Evolutionary conservation across 2,329 filamentous ascomycete genomes (phyloP), one percentile per base, ranked within the genome.

Genomic region (Talaromyces sp.): DNA sequence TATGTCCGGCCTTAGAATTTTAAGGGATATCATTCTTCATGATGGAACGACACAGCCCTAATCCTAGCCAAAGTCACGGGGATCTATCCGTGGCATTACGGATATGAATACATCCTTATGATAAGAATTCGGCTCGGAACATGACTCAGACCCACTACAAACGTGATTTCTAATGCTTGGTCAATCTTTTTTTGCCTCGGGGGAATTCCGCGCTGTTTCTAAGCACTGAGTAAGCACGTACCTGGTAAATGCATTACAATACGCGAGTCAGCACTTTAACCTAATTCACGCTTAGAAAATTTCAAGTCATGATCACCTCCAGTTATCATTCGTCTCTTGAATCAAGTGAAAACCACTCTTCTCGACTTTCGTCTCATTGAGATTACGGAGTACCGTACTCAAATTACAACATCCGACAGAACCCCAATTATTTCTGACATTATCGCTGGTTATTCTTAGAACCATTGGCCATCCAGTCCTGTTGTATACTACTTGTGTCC

Each of bases 101-200:
- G 48, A 33, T 11, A 31, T 52, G n/a, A 1, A 25, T 33, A 52
- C 11, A 52, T 52, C 48, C 48, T 18, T 12, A 4, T 18, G 48
- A 50, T 50, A 14, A 6, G 5, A n/a, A n/a, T n/a, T n/a, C n/a
- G 21, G 9, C n/a, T 44, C 18, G 42, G 42, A 18, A 23, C 42
- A 12, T 5, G 16, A 18, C 42, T 6, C 2, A n/a, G 23, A 14
- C 42, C 46, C 23, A 16, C 23, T 31, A 4, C 25, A 8, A 42
- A 42, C 5, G 23, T 50, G 46, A 50, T 50, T 50, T 28, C 46
- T 54, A 54, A 54, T 54, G 28, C 48, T 54, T 54, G 28, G n/a
- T 4, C 33, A 54, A 54, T 18, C 28, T 28, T 28, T 28, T 28
- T 28, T 28, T 28, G 28, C 28, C 3, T 6, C 50, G 50, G 50